Conservation (phyloP, 139 green algal species). For the Chlamydomonas sphaeroides region DNA sequence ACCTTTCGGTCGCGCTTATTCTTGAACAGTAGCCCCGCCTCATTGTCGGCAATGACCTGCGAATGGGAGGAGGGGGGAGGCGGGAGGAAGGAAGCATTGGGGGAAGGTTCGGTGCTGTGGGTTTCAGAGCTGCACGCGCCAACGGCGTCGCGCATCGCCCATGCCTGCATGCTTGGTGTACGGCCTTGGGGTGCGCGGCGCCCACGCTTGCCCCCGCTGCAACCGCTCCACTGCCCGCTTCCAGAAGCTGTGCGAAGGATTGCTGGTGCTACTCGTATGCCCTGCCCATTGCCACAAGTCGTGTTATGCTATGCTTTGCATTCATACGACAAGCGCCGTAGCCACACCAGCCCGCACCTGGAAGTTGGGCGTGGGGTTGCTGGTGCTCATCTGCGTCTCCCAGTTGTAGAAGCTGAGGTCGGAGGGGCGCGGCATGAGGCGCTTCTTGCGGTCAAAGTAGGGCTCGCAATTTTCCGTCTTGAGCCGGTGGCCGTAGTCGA, state of each 20-base stretch:
- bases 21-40: slow-evolving; percentile 87
- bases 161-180: too few relatives aligned
- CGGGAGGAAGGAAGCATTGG: too few relatives aligned
- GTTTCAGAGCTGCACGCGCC: too few relatives aligned
- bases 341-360: slow-evolving; percentile 56
- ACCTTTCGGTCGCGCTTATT: slow-evolving; percentile 91
- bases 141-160: too few relatives aligned
- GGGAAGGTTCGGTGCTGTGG: too few relatives aligned
- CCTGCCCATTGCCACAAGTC: too few relatives aligned
- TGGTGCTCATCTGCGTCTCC: slow-evolving; percentile 86
- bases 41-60: slow-evolving; percentile 87
- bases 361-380: slow-evolving; percentile 87
- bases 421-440: slow-evolving; percentile 80
- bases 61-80: background rate
- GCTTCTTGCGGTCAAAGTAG: slow-evolving; percentile 81
- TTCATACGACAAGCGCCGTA: background rate
- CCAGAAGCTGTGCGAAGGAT: too few relatives aligned
- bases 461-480: slow-evolving; percentile 78
- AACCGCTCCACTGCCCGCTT: too few relatives aligned
- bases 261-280: too few relatives aligned
- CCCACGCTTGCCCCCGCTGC: too few relatives aligned
- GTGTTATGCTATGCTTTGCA: too few relatives aligned
- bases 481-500: slow-evolving; percentile 86
- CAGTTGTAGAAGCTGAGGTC: slow-evolving; percentile 95
- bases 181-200: too few relatives aligned